phyloP scores from a whole-genome alignment of 805 yeast species.

The Yarrowia alimentaria region DNA sequence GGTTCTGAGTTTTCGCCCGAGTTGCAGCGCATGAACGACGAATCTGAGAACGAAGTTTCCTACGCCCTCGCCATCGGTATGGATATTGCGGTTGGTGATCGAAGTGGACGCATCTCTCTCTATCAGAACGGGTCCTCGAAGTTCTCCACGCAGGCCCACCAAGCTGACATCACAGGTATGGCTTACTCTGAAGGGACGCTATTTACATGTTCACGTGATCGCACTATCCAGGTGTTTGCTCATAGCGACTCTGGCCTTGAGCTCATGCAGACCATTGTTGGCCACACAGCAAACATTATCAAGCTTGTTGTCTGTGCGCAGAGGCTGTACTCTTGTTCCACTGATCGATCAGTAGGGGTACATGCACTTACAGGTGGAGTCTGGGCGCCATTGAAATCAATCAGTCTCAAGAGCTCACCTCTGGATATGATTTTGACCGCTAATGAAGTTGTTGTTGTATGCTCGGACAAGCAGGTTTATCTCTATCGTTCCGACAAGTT shows the following conservation, averaged over 20 bases:
- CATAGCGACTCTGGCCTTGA: constrained; percentile 45
- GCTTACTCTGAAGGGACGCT: constrained; percentile 26
- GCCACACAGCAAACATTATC: constrained; percentile 55
- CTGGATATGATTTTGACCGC: constrained; percentile 31
- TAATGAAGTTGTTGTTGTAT: constrained; percentile 50
- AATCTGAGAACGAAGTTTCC: constrained; percentile 14
- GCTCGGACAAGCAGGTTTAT: constrained; percentile 50
- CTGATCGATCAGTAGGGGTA: constrained; percentile 59
- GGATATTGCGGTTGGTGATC: constrained; percentile 1
- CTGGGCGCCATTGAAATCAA: constrained; percentile 28
- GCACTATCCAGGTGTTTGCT: constrained; percentile 58
- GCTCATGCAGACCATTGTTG: constrained; percentile 57
- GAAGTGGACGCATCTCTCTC: neutral
- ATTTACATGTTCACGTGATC: constrained; percentile 49
- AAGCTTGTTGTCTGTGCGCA: constrained; percentile 41
- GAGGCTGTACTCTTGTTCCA: constrained; percentile 53
- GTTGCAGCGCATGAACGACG: neutral
- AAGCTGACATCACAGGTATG: constrained; percentile 14
- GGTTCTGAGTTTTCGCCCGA: constrained; percentile 4
- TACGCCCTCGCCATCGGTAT: neutral
- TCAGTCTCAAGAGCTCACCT: constrained; percentile 50
- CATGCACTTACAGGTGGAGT: constrained; percentile 39
- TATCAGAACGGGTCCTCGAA: neutral
- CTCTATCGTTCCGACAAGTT: constrained; percentile 43
- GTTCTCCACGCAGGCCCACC: constrained; percentile 10